Base-by-base conservation (phyloP, 371 early-diverging fungal genomes). In the Haplosporangium sp. region DNA sequence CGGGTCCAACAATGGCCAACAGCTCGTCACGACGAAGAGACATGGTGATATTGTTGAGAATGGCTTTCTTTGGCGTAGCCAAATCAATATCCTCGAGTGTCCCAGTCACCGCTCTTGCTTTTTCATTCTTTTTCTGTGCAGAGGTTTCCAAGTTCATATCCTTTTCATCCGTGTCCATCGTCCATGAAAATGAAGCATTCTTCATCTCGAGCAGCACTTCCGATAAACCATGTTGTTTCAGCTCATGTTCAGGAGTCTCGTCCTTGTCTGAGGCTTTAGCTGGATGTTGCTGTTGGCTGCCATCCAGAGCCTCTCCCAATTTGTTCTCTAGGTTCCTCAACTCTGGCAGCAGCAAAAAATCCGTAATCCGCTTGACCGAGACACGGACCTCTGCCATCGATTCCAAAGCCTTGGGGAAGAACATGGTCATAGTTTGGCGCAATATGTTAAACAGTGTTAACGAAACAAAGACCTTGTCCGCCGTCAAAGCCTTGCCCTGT, bases 321-420 rank as follows among this genome's bases (percentile, higher is more conserved):
- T 45, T 52, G 21, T 43, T 42, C 3, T 57, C 57, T 6, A 73
- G 18, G 54, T 55, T 42, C 38, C 46, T 50, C 50, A 90, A 37
- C 72, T 90, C 90, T 4, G 81, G 71, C 42, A 87, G 84, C 43
- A 84, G 62, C 36, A 90, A 64, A 16, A 89, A 69, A 13, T 63
- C 83, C 51, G 73, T 64, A 51, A 90, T 84, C 43, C 90, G 74
- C 6, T 43, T 50, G 11, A 83, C 50, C 14, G 86, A 88, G 18
- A 90, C 84, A n/a, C 73, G 69, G 57, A 81, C 81, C 50, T 89
- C 88, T 16, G 86, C 86, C 52, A 82, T 65, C 3, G 74, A 67
- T 36, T 82, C 79, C 36, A 90, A 55, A n/a, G 86, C 56, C 54
- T 70, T 57, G n/a, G 90, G 90, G 52, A 89, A 57, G 71, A 85